Evolutionary conservation across 345 rosid genomes (phyloP), one percentile per base, ranked within the genome.

Genomic region (Bruguiera gymnorhiza): DNA sequence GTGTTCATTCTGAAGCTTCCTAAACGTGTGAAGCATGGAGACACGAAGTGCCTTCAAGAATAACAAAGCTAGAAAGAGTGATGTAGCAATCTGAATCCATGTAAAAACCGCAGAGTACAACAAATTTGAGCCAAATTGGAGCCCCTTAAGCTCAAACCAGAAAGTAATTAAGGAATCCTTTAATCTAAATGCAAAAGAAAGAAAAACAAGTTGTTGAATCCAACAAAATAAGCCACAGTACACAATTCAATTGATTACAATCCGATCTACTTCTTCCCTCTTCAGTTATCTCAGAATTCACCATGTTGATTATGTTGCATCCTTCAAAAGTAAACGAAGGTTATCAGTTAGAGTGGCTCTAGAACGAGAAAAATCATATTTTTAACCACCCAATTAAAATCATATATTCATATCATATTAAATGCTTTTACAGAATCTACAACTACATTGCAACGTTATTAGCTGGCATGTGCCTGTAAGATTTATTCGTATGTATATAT

Each of bases 261-360:
- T 58, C 70, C 31, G 26, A 11, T 63, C 21, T 67, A 52, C 67
- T 67, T 63, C 52, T 27, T 52, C 46, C 46, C 32, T 60, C 39
- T 60, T 62, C 50, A 37, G 51, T 34, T 67, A 51, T 36, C 10
- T 29, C 67, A 60, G 11, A 54, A 60, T 34, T 37, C 66, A 51
- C 19, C 52, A 15, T 10, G 32, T 55, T 55, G 70, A 19, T 21
- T 46, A 13, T 24, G 13, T 26, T 67, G 62, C 30, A 31, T 66
- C 71, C 65, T 21, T 20, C 15, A 39, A 5, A 26, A 6, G 24
- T n/a, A 63, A 37, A 21, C 8, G n/a, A 54, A 29, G 20, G 23
- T 10, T n/a, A 31, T 18, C 7, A 36, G 54, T 39, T 62, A 24
- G 39, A 8, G 26, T 16, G 57, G 34, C 26, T 29, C 58, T 5